Evolutionary conservation across 805 yeast species (phyloP).

Genomic region (Saturnispora diversa): DNA sequence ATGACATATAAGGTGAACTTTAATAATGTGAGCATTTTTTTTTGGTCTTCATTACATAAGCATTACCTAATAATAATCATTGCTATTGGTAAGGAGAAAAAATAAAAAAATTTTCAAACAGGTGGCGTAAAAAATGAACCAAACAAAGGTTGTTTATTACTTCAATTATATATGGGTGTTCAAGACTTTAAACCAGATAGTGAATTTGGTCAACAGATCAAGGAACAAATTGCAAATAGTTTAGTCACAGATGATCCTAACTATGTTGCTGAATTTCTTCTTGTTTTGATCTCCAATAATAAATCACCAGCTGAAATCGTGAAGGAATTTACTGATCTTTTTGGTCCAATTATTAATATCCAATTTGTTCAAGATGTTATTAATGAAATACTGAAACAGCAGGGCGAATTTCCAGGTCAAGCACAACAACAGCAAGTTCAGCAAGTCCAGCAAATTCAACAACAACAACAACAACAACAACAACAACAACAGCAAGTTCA

Average conservation of each 20-base stretch:
- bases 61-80: too few relatives aligned
- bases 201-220: slow-evolving; percentile 35
- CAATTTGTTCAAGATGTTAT: slow-evolving; percentile 50
- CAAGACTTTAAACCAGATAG: slow-evolving; percentile 26
- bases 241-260: slow-evolving; percentile 43
- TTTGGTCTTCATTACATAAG: too few relatives aligned
- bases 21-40: too few relatives aligned
- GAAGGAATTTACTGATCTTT: slow-evolving; percentile 51
- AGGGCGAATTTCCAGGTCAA: slow-evolving; percentile 21
- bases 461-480: slow-evolving; percentile 16
- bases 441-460: slow-evolving; percentile 16
- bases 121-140: too few relatives aligned
- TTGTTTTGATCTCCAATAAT: slow-evolving; percentile 62
- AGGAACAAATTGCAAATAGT: slow-evolving; percentile 35
- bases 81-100: too few relatives aligned
- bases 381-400: slow-evolving; percentile 42
- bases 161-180: slow-evolving; percentile 12
- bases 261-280: slow-evolving; percentile 67
- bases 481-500: slow-evolving; percentile 18
- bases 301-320: slow-evolving; percentile 54
- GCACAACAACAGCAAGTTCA: slow-evolving; percentile 9
- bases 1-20: too few relatives aligned
- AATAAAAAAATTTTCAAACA: too few relatives aligned
- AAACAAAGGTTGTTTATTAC: too few relatives aligned
- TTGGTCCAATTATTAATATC: slow-evolving; percentile 53